Conservation (phyloP, 176 grass and related monocot species). For the Triticum dicoccoides region DNA sequence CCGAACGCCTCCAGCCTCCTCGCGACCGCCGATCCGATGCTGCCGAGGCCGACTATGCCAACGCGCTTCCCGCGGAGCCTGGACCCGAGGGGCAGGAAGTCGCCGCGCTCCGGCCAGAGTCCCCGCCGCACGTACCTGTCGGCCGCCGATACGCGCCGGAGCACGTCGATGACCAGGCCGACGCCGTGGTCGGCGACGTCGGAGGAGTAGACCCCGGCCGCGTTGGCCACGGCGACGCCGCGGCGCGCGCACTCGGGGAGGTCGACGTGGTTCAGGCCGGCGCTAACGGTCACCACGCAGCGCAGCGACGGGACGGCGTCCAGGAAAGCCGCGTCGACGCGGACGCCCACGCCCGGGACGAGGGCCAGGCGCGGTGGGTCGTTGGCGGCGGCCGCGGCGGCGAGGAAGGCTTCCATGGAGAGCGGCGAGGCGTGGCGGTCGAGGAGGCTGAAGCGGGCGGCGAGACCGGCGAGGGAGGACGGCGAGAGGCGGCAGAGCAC, state of each 20-base stretch:
- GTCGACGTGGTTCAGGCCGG: constrained; percentile 40
- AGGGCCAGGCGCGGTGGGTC: background rate
- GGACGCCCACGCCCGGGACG: background rate
- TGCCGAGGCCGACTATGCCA: constrained; percentile 45
- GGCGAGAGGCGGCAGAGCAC: constrained; percentile 3
- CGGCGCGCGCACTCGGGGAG: constrained; percentile 38
- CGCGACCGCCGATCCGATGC: constrained; percentile 23
- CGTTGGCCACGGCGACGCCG: constrained; percentile 38
- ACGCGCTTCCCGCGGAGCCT: constrained; percentile 38
- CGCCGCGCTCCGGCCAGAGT: constrained; percentile 9
- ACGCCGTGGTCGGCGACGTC: constrained; percentile 45
- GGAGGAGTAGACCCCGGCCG: constrained; percentile 19
- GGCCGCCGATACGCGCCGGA: constrained; percentile 24
- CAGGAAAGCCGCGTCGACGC: constrained; percentile 13
- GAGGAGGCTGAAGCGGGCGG: constrained; percentile 27
- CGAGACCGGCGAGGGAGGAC: background rate
- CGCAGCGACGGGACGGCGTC: constrained; percentile 32
- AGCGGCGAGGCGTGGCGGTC: constrained; percentile 12
- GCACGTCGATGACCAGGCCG: constrained; percentile 33
- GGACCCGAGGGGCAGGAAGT: constrained; percentile 24
- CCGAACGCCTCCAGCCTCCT: constrained; percentile 39
- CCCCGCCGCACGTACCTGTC: constrained; percentile 33
- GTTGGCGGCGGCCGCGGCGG: background rate
- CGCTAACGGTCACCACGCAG: constrained; percentile 13
- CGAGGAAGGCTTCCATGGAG: constrained; percentile 29